Evolutionary conservation across 2,329 filamentous ascomycete genomes (phyloP).

Genomic region (Atkinsonella hypoxylon): DNA sequence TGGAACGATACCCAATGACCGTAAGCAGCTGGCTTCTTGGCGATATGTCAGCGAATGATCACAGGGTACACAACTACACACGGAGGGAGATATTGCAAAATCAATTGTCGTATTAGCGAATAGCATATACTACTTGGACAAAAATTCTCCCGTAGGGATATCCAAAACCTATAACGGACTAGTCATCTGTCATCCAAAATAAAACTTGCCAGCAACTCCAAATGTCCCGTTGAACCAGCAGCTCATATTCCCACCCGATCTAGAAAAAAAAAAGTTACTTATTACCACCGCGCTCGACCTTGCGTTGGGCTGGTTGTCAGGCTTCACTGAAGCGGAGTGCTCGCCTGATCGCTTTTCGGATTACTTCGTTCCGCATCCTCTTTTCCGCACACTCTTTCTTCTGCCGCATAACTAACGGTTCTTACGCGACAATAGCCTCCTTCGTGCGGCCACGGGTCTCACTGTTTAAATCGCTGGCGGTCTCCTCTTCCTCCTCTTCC

Average conservation of each 20-base stretch:
- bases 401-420: background rate
- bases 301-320: background rate
- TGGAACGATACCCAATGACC: background rate
- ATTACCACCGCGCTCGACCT: slow-evolving; percentile 5
- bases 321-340: background rate
- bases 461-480: slow-evolving; percentile 40
- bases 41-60: too few species aligned
- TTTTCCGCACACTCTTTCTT: background rate
- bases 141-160: slow-evolving; percentile 14
- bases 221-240: slow-evolving; percentile 11
- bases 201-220: slow-evolving; percentile 14
- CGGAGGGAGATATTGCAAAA: background rate
- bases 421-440: slow-evolving; percentile 35
- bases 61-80: too few species aligned
- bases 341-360: background rate
- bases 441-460: slow-evolving; percentile 45
- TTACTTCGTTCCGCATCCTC: background rate
- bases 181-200: background rate
- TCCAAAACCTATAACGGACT: slow-evolving; percentile 10
- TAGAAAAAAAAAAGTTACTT: slow-evolving; percentile 7
- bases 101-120: slow-evolving; percentile 16
- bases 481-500: slow-evolving; percentile 46
- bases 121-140: slow-evolving; percentile 14
- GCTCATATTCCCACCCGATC: background rate
- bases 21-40: too few species aligned